Conservation (phyloP, 2,329 filamentous ascomycete species). For the Penicillium sp. region DNA sequence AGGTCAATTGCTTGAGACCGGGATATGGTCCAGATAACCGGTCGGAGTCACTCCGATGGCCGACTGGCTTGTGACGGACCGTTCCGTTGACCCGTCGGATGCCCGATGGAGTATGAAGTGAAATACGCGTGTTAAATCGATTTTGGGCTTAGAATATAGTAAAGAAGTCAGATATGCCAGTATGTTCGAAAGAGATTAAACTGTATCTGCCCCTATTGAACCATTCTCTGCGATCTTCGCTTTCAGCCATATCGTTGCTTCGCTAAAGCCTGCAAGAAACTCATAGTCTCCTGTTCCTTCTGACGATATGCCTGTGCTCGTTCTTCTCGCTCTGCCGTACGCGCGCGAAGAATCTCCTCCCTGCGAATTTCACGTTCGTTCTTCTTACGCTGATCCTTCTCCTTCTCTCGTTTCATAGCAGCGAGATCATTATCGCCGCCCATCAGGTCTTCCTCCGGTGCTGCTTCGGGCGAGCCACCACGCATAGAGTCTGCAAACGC, state of each 20-base stretch:
- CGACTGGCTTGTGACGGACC: conserved; percentile 2
- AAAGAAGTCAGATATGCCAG: neutral
- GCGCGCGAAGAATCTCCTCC: conserved; percentile 74
- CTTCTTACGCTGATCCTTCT: conserved; percentile 67
- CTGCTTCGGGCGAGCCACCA: conserved; percentile 60
- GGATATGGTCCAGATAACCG: neutral
- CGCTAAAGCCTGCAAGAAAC: conserved; percentile 73
- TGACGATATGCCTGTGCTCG: conserved; percentile 63
- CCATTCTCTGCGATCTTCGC: too few species aligned
- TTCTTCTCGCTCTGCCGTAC: conserved; percentile 75
- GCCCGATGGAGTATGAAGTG: neutral
- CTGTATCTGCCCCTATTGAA: neutral
- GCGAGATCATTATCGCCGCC: conserved; percentile 58
- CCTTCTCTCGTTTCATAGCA: conserved; percentile 62
- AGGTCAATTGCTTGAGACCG: neutral
- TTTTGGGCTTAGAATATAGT: too few species aligned
- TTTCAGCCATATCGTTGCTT: conserved; percentile 68
- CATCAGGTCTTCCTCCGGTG: conserved; percentile 73
- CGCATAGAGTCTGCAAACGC: conserved; percentile 57
- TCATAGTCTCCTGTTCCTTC: conserved; percentile 81
- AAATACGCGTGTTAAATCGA: neutral
- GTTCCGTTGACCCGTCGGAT: conserved; percentile 1
- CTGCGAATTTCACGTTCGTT: conserved; percentile 76
- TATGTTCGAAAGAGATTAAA: neutral
- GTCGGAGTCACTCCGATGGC: conserved; percentile 1